A percentile compares a stretch with the other conserved stretches of the same genome.
phyloP scores from a whole-genome alignment of 1,139 yeast species.

The Protomyces macrosporus region DNA sequence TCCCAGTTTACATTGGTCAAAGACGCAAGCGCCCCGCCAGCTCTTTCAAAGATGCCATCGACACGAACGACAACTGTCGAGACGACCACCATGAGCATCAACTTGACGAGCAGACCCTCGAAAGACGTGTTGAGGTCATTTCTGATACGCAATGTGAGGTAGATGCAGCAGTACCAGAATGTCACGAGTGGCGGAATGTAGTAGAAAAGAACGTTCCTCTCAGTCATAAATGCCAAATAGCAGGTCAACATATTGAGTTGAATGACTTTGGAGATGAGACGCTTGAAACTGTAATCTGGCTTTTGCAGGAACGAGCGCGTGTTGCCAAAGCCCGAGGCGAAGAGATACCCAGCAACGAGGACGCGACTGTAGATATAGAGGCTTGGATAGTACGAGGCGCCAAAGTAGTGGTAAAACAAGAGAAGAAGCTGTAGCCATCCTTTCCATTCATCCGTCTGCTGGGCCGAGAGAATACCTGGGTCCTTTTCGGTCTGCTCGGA shows the following conservation, averaged over 20 bases:
- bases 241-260: constrained; percentile 33
- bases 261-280: constrained; percentile 34
- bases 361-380: constrained; percentile 34
- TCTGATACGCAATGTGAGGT: constrained; percentile 32
- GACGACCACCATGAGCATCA: constrained; percentile 28
- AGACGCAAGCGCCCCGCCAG: constrained; percentile 31
- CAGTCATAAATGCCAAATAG: constrained; percentile 34
- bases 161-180: constrained; percentile 34
- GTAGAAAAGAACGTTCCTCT: constrained; percentile 34
- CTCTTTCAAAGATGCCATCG: constrained; percentile 32
- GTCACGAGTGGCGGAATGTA: constrained; percentile 35
- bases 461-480: constrained; percentile 33
- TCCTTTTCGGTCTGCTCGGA: constrained; percentile 28
- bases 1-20: constrained; percentile 33
- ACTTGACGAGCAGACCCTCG: constrained; percentile 31
- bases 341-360: constrained; percentile 35
- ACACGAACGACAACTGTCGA: constrained; percentile 30
- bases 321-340: constrained; percentile 36
- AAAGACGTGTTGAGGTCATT: constrained; percentile 31
- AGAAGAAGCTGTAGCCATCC: constrained; percentile 36
- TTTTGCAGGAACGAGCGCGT: constrained; percentile 33
- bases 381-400: constrained; percentile 34
- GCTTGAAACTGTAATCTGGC: constrained; percentile 33
- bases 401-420: constrained; percentile 35
- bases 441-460: constrained; percentile 36